Base-by-base conservation (phyloP, 805 yeast species). In the Candida vartiovaarae region DNA sequence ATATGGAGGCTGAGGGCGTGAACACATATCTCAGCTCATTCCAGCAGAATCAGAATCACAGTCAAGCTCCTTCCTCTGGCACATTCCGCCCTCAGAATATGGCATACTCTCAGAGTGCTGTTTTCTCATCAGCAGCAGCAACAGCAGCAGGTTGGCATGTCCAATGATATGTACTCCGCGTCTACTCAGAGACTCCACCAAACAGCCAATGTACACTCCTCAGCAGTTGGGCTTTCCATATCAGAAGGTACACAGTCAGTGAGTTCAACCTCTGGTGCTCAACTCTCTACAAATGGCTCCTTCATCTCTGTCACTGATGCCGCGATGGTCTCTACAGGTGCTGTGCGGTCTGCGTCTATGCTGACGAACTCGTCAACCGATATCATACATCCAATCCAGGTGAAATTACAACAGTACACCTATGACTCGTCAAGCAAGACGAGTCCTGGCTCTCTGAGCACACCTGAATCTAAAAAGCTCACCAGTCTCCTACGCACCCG, bases 1-100 rank as follows among this genome's bases (percentile, higher is more conserved):
- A 53, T 25, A 6, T 23, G 27, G 50, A 45, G 11, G 38, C 40
- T 7, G 42, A 48, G 26, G 45, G 28, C 23, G 32, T 31, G 5
- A 39, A 34, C 31, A 15, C 8, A n/a, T 37, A 36, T 24, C 33
- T 34, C 23, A 27, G 20, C 15, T 20, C 32, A 26, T 31, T n/a
- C n/a, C 39, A n/a, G 15, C 30, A 28, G 30, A 23, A 10, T 7
- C 38, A 36, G 11, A 32, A 32, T 28, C 30, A 32, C 24, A n/a
- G 34, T 15, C 23, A 8, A 32, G 8, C 34, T 32, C 15, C 34
- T 20, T 8, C 8, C 34, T 6, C 7, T 20, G n/a, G 10, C n/a
- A 32, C 10, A 8, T 20, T n/a, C 10, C 24, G 10, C 34, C 15
- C 25, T 7, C 37, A 15, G 20, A 15, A 15, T 15, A 15, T 15